Evolutionary conservation across 208 protist species (phyloP).

Genomic region (Acanthamoeba lenticulata): DNA sequence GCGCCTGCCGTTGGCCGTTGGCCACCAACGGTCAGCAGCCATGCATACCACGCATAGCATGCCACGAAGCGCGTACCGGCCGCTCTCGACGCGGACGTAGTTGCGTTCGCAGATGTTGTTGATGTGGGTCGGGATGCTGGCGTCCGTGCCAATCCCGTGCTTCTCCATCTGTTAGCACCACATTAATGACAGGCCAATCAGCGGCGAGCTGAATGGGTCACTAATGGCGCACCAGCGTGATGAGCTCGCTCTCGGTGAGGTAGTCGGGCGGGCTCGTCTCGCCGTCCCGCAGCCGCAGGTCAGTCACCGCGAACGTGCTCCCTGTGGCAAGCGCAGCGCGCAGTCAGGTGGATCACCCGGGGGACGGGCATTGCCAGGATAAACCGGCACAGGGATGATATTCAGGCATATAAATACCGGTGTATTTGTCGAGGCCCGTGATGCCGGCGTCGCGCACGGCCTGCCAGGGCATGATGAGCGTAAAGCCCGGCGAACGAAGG

Average conservation of each 20-base stretch:
- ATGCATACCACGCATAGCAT: too few relatives aligned
- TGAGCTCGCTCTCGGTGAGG: slow-evolving; percentile 85
- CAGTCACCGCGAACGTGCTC: not conserved
- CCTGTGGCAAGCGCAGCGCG: not conserved
- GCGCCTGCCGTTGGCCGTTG: too few relatives aligned
- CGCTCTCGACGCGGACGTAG: slow-evolving; percentile 79
- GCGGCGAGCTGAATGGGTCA: not conserved
- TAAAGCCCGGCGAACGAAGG: slow-evolving; percentile 87
- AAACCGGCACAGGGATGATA: not conserved
- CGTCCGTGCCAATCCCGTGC: slow-evolving; percentile 88
- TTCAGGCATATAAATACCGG: not conserved
- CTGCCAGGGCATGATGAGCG: slow-evolving; percentile 88
- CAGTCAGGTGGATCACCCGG: too few relatives aligned
- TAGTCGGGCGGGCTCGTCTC: slow-evolving; percentile 77
- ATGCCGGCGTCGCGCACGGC: slow-evolving; percentile 89
- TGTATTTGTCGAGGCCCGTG: slow-evolving; percentile 84
- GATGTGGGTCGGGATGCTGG: slow-evolving; percentile 87
- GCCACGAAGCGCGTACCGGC: too few relatives aligned
- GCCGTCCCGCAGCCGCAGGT: slow-evolving; percentile 47
- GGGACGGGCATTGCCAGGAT: too few relatives aligned
- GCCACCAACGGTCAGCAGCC: too few relatives aligned
- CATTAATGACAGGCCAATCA: too few relatives aligned
- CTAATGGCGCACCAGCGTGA: slow-evolving; percentile 65
- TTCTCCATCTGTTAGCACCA: slow-evolving; percentile 89
- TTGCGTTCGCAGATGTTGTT: slow-evolving; percentile 81